Evolutionary conservation across 768 basidiomycete species (phyloP).

Genomic region (Tulasnella sp.): DNA sequence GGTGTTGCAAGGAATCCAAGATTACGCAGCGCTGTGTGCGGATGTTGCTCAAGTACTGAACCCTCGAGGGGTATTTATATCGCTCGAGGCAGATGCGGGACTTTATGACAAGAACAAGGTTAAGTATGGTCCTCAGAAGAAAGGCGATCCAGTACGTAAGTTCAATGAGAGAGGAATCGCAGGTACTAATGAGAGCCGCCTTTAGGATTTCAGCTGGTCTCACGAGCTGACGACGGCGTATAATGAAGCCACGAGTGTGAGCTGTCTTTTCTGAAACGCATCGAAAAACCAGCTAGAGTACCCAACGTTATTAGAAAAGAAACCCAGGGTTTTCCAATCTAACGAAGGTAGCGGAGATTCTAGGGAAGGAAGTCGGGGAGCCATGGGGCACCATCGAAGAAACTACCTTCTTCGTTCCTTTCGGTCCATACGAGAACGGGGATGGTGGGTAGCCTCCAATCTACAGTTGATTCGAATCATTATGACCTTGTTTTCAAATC

Average conservation of each 20-base stretch:
- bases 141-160: conserved; percentile 3
- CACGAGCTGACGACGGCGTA: not conserved
- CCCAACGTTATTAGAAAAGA: not conserved
- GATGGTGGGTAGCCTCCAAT: not conserved
- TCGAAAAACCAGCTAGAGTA: not conserved
- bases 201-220: not conserved
- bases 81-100: not conserved
- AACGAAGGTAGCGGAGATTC: not conserved
- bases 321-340: not conserved
- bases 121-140: not conserved
- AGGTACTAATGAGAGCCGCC: not conserved
- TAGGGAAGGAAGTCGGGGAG: not conserved
- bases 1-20: conserved; percentile 7
- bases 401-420: not conserved
- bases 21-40: not conserved
- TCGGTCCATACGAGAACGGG: not conserved
- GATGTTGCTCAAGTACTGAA: not conserved
- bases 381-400: not conserved
- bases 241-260: not conserved
- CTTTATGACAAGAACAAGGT: conserved; percentile 1
- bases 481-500: not conserved
- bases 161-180: not conserved
- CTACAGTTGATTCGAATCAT: not conserved
- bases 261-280: not conserved
- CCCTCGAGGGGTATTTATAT: conserved; percentile 17